Conservation (phyloP, 768 basidiomycete species). For the Pholiota microspora region DNA sequence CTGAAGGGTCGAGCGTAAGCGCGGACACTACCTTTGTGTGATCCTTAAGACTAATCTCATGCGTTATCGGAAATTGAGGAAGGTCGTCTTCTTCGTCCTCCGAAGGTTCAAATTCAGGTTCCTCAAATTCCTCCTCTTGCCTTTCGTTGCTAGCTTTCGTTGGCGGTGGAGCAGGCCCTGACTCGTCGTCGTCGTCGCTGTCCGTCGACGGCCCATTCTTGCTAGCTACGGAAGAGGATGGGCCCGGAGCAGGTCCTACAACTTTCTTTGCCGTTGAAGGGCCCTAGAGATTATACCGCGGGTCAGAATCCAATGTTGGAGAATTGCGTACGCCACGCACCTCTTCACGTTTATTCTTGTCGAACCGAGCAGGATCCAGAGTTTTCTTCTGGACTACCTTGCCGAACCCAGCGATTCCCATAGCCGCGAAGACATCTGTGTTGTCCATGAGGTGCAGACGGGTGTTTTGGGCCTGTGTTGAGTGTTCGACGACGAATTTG, state of each 20-base stretch:
- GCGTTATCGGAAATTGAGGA: slow-evolving; percentile 79
- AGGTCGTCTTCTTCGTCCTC: slow-evolving; percentile 47
- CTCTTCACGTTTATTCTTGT: slow-evolving; percentile 66
- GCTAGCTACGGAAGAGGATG: slow-evolving; percentile 9
- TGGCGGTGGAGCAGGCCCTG: slow-evolving; percentile 25
- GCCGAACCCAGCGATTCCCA: slow-evolving; percentile 86
- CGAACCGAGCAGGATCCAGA: slow-evolving; percentile 76
- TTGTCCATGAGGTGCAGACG: slow-evolving; percentile 35
- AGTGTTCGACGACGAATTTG: background rate
- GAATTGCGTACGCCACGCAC: slow-evolving; percentile 18
- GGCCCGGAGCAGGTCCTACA: slow-evolving; percentile 16
- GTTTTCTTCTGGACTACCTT: slow-evolving; percentile 65
- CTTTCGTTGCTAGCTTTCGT: slow-evolving; percentile 11
- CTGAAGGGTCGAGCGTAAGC: slow-evolving; percentile 88
- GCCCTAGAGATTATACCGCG: background rate
- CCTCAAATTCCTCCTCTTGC: slow-evolving; percentile 27
- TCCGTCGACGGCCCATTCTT: slow-evolving; percentile 12
- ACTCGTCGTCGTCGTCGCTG: slow-evolving; percentile 23
- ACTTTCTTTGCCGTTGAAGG: slow-evolving; percentile 6
- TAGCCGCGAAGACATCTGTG: slow-evolving; percentile 72
- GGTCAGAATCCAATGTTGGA: slow-evolving; percentile 5
- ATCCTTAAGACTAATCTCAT: slow-evolving; percentile 91
- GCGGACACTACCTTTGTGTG: slow-evolving; percentile 96
- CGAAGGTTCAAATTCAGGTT: slow-evolving; percentile 60
- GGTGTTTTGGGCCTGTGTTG: background rate